phyloP scores from a whole-genome alignment of 129 eudicot genomes.

The Tagetes erecta region DNA sequence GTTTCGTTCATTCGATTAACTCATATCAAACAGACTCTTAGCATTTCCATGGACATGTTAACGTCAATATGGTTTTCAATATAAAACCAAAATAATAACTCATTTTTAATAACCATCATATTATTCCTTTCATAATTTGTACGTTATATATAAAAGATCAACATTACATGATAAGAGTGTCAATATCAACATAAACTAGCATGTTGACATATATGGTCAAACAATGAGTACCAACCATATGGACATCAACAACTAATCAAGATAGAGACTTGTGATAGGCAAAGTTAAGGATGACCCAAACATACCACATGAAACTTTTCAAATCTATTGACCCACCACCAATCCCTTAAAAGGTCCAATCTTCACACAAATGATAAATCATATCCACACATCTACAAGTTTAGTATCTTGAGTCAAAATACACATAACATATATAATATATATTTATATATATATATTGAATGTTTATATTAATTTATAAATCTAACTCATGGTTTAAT shows the following conservation, averaged over 20 bases:
- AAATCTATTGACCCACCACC: constrained; percentile 40
- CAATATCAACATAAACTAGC: constrained; percentile 32
- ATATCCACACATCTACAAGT: constrained; percentile 15
- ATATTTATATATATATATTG: too few relatives aligned
- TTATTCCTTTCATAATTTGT: background rate
- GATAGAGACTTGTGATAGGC: constrained; percentile 41
- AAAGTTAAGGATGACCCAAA: constrained; percentile 40
- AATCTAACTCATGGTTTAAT: background rate
- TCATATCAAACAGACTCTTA: too few relatives aligned
- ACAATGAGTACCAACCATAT: constrained; percentile 39
- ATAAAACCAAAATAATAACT: background rate
- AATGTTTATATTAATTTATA: background rate
- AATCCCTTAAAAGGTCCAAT: constrained; percentile 29
- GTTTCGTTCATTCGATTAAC: too few relatives aligned
- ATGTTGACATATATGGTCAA: constrained; percentile 43
- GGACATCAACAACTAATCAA: constrained; percentile 29
- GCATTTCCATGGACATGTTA: too few relatives aligned
- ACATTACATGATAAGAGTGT: constrained; percentile 21
- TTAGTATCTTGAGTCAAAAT: constrained; percentile 7
- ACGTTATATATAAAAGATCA: background rate
- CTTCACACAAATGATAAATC: constrained; percentile 20
- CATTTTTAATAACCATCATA: background rate
- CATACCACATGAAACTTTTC: constrained; percentile 45
- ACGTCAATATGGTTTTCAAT: background rate
- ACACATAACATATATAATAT: background rate